Conservation (phyloP, 1,139 yeast species). For the Nakaseomyces nivariensis region DNA sequence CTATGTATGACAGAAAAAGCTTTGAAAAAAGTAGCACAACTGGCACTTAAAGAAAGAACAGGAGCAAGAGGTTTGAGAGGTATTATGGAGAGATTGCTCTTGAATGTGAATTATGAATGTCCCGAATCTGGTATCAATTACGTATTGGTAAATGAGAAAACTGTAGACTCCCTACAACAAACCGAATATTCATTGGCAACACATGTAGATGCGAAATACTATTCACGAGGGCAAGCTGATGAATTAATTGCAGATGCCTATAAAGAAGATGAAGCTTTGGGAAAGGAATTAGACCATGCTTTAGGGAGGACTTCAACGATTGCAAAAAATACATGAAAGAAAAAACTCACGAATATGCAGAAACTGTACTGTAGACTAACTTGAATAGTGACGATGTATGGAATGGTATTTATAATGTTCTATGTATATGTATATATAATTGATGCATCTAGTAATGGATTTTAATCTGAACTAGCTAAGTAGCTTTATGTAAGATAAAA, state of each 20-base stretch:
- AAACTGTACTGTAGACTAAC: too few species aligned
- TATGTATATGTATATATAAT: too few species aligned
- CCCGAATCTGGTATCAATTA: constrained; percentile 41
- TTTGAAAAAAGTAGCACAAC: constrained; percentile 34
- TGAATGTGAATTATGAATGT: constrained; percentile 44
- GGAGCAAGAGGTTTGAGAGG: constrained; percentile 49
- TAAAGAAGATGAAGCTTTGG: constrained; percentile 31
- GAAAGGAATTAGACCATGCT: constrained; percentile 23
- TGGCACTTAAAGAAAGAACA: constrained; percentile 40
- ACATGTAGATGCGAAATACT: constrained; percentile 35
- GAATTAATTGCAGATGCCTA: constrained; percentile 30
- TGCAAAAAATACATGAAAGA: constrained; percentile 5
- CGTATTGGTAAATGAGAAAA: constrained; percentile 35
- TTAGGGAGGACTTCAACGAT: constrained; percentile 18
- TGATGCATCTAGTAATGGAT: too few species aligned
- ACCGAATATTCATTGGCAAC: constrained; percentile 26
- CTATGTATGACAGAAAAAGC: constrained; percentile 39
- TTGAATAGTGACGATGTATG: background rate
- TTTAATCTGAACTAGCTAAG: too few species aligned
- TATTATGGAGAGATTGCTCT: constrained; percentile 40
- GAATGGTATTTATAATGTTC: background rate
- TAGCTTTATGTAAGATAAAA: background rate
- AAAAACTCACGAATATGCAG: background rate
- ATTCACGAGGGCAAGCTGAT: constrained; percentile 33
- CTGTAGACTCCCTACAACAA: constrained; percentile 31